phyloP scores from a whole-genome alignment of 148 eudicot species.

The Gaultheria prostrata region DNA sequence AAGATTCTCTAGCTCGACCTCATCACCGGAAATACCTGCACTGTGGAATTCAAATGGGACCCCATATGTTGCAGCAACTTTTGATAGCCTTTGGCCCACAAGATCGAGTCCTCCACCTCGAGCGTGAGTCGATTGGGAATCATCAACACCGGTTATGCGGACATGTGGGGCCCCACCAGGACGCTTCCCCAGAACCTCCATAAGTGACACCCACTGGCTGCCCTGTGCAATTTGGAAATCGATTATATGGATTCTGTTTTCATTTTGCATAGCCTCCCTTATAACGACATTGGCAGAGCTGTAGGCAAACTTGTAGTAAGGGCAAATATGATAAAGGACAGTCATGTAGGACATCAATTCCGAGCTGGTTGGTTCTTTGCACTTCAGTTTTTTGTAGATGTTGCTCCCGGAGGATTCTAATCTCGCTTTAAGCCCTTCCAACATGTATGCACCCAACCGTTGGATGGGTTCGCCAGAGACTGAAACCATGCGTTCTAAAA shows the following conservation, averaged over 20 bases:
- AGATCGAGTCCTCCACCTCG: constrained; percentile 78
- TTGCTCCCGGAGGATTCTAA: constrained; percentile 57
- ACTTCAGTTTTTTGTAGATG: constrained; percentile 73
- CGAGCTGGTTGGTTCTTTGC: constrained; percentile 67
- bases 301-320: constrained; percentile 77
- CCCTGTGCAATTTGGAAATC: constrained; percentile 92
- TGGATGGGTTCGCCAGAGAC: constrained; percentile 71
- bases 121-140: constrained; percentile 63
- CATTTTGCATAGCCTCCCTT: constrained; percentile 59
- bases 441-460: constrained; percentile 78
- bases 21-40: constrained; percentile 71
- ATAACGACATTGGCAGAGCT: constrained; percentile 59
- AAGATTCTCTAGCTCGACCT: constrained; percentile 58
- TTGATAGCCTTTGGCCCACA: constrained; percentile 48
- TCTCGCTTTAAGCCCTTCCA: constrained; percentile 84
- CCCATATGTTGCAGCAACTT: constrained; percentile 42
- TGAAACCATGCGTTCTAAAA: constrained; percentile 63
- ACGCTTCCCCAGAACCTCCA: constrained; percentile 48
- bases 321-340: constrained; percentile 60
- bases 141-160: constrained; percentile 88
- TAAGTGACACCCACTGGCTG: constrained; percentile 67
- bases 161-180: constrained; percentile 73
- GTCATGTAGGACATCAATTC: constrained; percentile 81
- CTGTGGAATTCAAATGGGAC: constrained; percentile 72
- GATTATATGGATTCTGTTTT: constrained; percentile 66